These are phyloP conservation scores for Carnegiea gigantea DNA, from an alignment of 179 eudicot genomes.

Conservation along the genomic window DNA sequence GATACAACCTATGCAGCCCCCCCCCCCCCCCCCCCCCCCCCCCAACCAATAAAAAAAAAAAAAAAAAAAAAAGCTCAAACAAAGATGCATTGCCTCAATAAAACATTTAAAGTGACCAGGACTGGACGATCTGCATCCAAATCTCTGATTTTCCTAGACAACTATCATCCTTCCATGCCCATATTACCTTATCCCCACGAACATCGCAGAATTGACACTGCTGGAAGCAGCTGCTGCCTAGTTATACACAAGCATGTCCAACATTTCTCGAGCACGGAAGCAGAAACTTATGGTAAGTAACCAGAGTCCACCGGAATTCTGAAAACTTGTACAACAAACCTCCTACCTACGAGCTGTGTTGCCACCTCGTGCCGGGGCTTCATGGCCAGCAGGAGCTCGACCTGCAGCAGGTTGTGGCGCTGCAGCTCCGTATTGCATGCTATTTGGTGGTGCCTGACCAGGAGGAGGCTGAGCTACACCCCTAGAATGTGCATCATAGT, in stretches of 20 bases:
- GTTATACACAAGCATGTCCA: no score
- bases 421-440: slow-evolving; percentile 31
- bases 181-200: background rate
- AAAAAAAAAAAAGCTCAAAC: background rate
- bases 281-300: no score
- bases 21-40: no score
- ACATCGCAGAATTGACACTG: background rate
- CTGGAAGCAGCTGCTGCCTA: background rate
- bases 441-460: slow-evolving; percentile 32
- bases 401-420: slow-evolving; percentile 26
- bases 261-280: no score
- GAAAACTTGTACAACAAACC: background rate
- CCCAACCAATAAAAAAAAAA: no score
- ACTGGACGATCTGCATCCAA: background rate
- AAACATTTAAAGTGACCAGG: background rate
- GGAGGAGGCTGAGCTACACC: slow-evolving; percentile 30
- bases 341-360: slow-evolving; percentile 30
- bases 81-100: background rate
- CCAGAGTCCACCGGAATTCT: no score
- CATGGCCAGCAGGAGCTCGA: slow-evolving; percentile 30
- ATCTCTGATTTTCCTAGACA: background rate
- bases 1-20: no score
- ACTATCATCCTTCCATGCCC: background rate
- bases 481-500: slow-evolving; percentile 43
- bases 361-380: slow-evolving; percentile 33